These are phyloP conservation scores for Hericium erinaceus DNA, from an alignment of 768 basidiomycete genomes.

Conservation along the genomic window DNA sequence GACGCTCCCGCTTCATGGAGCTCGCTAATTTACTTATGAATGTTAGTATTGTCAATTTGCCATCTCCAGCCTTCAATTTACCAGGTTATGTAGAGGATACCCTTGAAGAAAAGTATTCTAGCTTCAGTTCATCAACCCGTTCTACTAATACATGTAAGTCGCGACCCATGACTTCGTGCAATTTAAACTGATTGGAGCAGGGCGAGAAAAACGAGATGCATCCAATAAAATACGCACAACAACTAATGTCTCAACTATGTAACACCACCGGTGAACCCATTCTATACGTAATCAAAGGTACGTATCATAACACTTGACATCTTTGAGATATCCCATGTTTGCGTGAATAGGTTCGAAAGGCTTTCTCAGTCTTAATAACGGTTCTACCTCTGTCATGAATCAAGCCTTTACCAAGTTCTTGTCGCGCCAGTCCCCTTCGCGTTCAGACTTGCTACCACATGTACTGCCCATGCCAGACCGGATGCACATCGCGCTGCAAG, in stretches of 20 bases:
- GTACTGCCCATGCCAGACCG: slow-evolving; percentile 31
- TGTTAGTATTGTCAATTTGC: slow-evolving; percentile 28
- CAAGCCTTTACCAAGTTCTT: slow-evolving; percentile 58
- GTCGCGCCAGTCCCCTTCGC: slow-evolving; percentile 37
- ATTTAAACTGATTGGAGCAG: neutral
- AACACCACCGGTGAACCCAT: neutral
- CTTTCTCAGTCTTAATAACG: slow-evolving; percentile 44
- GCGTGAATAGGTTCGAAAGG: slow-evolving; percentile 40
- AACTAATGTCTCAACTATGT: neutral
- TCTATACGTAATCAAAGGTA: slow-evolving; percentile 4
- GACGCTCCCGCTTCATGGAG: slow-evolving; percentile 42
- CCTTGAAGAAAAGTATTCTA: slow-evolving; percentile 37
- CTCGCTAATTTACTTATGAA: slow-evolving; percentile 50
- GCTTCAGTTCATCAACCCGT: slow-evolving; percentile 1
- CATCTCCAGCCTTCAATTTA: neutral
- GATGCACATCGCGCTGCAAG: slow-evolving; percentile 44
- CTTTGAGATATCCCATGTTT: neutral
- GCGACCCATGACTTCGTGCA: neutral
- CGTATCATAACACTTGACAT: neutral
- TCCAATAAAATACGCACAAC: slow-evolving; percentile 4
- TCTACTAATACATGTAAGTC: slow-evolving; percentile 7
- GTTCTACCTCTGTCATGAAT: slow-evolving; percentile 53
- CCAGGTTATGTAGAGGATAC: slow-evolving; percentile 37
- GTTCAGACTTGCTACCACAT: slow-evolving; percentile 38
- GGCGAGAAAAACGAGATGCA: slow-evolving; percentile 4